These are phyloP conservation scores for Aureobasidium sp. DNA, from an alignment of 2,329 filamentous ascomycete species.

Conservation along the genomic window DNA sequence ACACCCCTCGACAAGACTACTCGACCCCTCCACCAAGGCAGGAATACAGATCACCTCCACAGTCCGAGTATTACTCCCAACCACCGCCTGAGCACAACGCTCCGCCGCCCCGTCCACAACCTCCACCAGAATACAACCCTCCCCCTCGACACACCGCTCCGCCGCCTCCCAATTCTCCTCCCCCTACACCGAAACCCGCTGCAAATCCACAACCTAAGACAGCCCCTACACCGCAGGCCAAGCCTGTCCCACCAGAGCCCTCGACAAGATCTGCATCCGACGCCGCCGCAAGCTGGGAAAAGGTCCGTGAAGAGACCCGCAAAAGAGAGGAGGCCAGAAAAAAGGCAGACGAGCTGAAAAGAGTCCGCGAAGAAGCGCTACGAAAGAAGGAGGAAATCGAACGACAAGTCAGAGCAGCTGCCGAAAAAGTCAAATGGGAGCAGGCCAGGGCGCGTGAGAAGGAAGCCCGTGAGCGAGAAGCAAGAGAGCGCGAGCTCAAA, in stretches of 20 bases:
- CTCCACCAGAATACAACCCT: constrained; percentile 16
- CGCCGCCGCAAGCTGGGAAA: constrained; percentile 48
- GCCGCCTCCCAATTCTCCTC: constrained; percentile 7
- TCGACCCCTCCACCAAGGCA: constrained; percentile 19
- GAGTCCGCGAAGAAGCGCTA: constrained; percentile 52
- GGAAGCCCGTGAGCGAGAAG: constrained; percentile 43
- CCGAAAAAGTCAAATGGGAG: constrained; percentile 47
- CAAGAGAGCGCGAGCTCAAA: constrained; percentile 39
- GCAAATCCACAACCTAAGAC: constrained; percentile 19
- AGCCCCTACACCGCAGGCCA: not conserved
- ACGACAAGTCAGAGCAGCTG: constrained; percentile 37
- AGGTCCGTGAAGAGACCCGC: constrained; percentile 60
- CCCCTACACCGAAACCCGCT: constrained; percentile 18
- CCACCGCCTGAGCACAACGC: constrained; percentile 6
- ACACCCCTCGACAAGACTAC: constrained; percentile 14
- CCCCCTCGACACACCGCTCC: constrained; percentile 15
- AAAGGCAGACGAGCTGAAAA: constrained; percentile 52
- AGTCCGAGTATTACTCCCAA: not conserved
- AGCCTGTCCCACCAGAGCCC: constrained; percentile 20
- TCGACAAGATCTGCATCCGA: constrained; percentile 27
- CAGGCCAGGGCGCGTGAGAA: constrained; percentile 42
- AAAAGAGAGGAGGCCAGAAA: constrained; percentile 56
- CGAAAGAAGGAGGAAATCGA: constrained; percentile 40
- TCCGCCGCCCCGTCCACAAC: constrained; percentile 14
- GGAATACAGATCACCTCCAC: constrained; percentile 10